Conservation (phyloP, 2,329 filamentous ascomycete species). For the Fusarium tupiense region DNA sequence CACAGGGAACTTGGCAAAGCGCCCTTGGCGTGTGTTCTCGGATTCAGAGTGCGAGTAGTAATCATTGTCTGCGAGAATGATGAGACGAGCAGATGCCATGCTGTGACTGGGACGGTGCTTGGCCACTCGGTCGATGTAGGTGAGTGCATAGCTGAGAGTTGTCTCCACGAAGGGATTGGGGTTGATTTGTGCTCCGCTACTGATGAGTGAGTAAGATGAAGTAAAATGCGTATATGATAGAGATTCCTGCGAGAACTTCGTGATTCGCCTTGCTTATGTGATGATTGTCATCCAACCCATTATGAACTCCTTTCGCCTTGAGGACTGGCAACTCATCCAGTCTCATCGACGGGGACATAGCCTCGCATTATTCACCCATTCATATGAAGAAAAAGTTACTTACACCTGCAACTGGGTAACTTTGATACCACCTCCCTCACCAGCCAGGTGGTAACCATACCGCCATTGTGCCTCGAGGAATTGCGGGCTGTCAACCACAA, state of each 20-base stretch:
- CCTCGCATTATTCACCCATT: not conserved
- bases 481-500: constrained; percentile 91
- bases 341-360: not conserved
- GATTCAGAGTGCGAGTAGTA: constrained; percentile 81
- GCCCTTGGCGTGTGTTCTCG: constrained; percentile 47
- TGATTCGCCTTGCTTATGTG: not conserved
- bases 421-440: constrained; percentile 79
- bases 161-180: constrained; percentile 92
- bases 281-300: constrained; percentile 1
- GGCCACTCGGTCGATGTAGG: constrained; percentile 71
- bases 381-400: constrained; percentile 52
- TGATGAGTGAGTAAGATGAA: constrained; percentile 28
- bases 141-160: constrained; percentile 85
- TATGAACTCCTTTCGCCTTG: not conserved
- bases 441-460: constrained; percentile 78
- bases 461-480: constrained; percentile 89
- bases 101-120: constrained; percentile 52
- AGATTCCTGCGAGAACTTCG: not conserved
- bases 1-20: constrained; percentile 82
- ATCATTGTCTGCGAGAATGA: constrained; percentile 92
- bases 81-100: constrained; percentile 77
- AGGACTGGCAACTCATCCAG: not conserved
- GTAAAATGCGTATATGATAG: not conserved
- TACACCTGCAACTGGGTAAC: constrained; percentile 83
- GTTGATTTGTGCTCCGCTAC: constrained; percentile 57